Conservation (phyloP, 306 rosid species). For the Rosa persica region DNA sequence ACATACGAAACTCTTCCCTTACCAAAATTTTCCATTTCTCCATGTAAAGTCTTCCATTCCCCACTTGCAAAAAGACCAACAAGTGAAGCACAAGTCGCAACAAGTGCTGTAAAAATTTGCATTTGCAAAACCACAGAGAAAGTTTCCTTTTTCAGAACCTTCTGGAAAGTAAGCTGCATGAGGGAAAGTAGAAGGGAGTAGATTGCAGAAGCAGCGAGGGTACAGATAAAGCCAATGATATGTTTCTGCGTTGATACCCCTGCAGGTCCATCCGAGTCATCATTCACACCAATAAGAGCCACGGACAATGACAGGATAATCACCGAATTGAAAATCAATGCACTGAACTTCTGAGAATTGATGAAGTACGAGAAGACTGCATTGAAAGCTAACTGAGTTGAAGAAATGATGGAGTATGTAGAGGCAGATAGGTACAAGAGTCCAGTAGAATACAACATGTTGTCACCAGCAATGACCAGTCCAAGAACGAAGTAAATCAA, state of each 20-base stretch:
- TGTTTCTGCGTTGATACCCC: conserved; percentile 47
- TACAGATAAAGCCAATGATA: conserved; percentile 61
- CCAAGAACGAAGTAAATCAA: conserved; percentile 63
- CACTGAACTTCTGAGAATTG: conserved; percentile 83
- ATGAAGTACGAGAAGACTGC: conserved; percentile 80
- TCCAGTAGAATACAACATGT: conserved; percentile 76
- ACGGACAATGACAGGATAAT: conserved; percentile 66
- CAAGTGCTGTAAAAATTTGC: conserved; percentile 82
- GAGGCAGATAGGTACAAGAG: conserved; percentile 89
- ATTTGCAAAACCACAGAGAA: conserved; percentile 82
- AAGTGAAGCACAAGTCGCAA: conserved; percentile 61
- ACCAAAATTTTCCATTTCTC: conserved; percentile 60
- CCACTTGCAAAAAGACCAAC: conserved; percentile 79
- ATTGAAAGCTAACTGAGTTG: conserved; percentile 85
- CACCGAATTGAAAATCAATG: conserved; percentile 64
- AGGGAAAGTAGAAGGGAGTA: conserved; percentile 84
- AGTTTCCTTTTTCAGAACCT: conserved; percentile 74
- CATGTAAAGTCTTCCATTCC: conserved; percentile 70
- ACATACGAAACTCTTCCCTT: conserved; percentile 62
- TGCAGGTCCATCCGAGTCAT: conserved; percentile 49
- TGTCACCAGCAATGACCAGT: conserved; percentile 62
- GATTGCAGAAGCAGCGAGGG: conserved; percentile 77
- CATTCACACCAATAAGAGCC: conserved; percentile 74
- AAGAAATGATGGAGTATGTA: conserved; percentile 80
- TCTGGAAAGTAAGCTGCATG: conserved; percentile 81